These are phyloP conservation scores for Aureobasidium mangrovei DNA, from an alignment of 2,329 filamentous ascomycete genomes.

Conservation along the genomic window DNA sequence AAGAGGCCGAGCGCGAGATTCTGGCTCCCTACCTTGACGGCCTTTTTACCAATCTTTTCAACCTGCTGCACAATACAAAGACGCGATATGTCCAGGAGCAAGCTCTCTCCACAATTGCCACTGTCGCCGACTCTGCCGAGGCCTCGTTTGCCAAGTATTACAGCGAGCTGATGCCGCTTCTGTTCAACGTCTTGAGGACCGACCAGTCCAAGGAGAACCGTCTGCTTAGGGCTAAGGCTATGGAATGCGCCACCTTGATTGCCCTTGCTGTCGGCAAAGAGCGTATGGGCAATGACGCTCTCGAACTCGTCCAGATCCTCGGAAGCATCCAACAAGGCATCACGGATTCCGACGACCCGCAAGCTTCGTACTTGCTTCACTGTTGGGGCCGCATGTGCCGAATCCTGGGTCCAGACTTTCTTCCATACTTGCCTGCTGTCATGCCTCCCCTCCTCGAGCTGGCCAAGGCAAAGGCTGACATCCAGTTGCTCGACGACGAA, in stretches of 20 bases:
- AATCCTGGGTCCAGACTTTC: conserved; percentile 80
- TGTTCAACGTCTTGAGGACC: conserved; percentile 80
- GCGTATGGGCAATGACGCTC: conserved; percentile 77
- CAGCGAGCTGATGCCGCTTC: conserved; percentile 85
- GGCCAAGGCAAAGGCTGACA: conserved; percentile 91
- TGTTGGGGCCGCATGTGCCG: conserved; percentile 99
- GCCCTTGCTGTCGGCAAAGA: conserved; percentile 91
- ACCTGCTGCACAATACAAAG: conserved; percentile 82
- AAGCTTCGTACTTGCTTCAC: conserved; percentile 94
- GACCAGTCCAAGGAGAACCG: conserved; percentile 92
- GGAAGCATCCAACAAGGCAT: conserved; percentile 81
- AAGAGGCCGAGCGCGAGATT: conserved; percentile 87
- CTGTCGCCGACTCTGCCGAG: conserved; percentile 96
- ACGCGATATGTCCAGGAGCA: conserved; percentile 89
- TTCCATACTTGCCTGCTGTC: conserved; percentile 84
- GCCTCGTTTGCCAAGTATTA: conserved; percentile 94
- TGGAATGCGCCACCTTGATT: conserved; percentile 97
- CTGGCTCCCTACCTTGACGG: conserved; percentile 90
- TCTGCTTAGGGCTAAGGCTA: conserved; percentile 87
- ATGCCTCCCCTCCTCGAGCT: conserved; percentile 90
- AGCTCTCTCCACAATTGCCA: conserved; percentile 93
- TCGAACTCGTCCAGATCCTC: conserved; percentile 78
- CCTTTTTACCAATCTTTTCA: conserved; percentile 74
- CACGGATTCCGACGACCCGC: conserved; percentile 84
- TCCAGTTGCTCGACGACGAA: conserved; percentile 90